phyloP scores from a whole-genome alignment of 306 rosid genomes.

The Ammopiptanthus mongolicus region DNA sequence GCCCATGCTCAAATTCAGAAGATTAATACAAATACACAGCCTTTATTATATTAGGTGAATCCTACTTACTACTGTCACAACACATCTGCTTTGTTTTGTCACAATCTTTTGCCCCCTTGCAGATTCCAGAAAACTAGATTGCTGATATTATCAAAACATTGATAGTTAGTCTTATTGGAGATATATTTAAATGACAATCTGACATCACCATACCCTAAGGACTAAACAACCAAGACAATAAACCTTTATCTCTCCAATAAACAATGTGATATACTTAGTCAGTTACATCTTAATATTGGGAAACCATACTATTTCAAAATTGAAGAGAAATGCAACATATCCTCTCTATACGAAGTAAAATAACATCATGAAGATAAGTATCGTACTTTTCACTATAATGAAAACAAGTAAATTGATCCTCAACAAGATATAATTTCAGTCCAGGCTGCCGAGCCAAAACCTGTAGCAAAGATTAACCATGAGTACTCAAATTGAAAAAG shows the following conservation, averaged over 20 bases:
- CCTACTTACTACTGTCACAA: background rate
- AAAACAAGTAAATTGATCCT: slow-evolving; percentile 62
- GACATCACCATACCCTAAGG: background rate
- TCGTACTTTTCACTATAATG: slow-evolving; percentile 42
- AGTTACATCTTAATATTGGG: background rate
- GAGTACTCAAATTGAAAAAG: slow-evolving; percentile 18
- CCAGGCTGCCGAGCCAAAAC: slow-evolving; percentile 41
- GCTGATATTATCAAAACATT: background rate
- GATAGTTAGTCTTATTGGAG: background rate
- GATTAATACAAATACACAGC: background rate
- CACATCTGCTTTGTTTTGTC: background rate
- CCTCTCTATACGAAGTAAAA: slow-evolving; percentile 2
- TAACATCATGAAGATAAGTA: slow-evolving; percentile 14
- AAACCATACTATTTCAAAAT: slow-evolving; percentile 6
- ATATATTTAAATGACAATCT: background rate
- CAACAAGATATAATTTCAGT: slow-evolving; percentile 43
- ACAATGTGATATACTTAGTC: background rate
- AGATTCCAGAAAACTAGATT: background rate
- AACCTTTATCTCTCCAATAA: background rate
- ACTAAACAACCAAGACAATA: slow-evolving; percentile 4
- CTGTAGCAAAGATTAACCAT: slow-evolving; percentile 34
- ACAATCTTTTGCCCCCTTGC: background rate
- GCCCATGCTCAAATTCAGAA: background rate
- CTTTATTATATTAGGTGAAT: background rate
- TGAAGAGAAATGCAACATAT: background rate